A percentile compares a stretch with the other conserved stretches of the same genome.
Evolutionary conservation across 441 rosid species (phyloP).

Genomic region (Rhodomyrtus psidioides): DNA sequence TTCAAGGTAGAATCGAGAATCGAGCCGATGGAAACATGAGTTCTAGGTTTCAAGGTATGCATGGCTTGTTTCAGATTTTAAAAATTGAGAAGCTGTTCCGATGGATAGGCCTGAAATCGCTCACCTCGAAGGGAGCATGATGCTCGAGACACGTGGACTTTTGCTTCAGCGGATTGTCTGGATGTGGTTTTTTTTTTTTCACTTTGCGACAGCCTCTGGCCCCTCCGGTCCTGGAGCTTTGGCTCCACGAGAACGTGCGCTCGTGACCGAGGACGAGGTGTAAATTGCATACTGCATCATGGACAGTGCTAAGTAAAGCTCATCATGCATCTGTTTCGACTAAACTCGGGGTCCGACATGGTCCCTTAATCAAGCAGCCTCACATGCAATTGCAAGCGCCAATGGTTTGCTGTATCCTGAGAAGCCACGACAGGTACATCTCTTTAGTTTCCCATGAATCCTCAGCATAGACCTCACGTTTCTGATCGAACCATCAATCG

Average conservation of each 20-base stretch:
- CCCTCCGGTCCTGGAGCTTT: neutral
- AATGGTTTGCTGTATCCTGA: neutral
- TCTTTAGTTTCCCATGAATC: neutral
- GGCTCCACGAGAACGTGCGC: neutral
- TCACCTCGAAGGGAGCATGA: too few species aligned
- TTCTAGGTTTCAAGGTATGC: too few species aligned
- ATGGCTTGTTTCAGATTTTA: too few species aligned
- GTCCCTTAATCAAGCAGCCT: neutral
- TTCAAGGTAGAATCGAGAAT: too few species aligned
- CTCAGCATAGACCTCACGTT: neutral
- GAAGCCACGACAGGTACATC: neutral
- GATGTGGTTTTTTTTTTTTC: neutral
- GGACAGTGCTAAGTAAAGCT: neutral
- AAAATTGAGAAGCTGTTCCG: accelerated
- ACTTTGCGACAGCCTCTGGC: neutral
- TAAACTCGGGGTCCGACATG: neutral
- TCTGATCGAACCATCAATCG: neutral
- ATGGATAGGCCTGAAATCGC: too few species aligned
- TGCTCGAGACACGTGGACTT: neutral
- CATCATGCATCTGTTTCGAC: neutral
- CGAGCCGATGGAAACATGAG: too few species aligned
- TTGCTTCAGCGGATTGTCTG: neutral
- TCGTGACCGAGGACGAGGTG: neutral
- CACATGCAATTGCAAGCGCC: neutral
- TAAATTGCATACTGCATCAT: neutral